Base-by-base conservation (phyloP, 2,329 filamentous ascomycete genomes). In the Podosphaera xanthii region DNA sequence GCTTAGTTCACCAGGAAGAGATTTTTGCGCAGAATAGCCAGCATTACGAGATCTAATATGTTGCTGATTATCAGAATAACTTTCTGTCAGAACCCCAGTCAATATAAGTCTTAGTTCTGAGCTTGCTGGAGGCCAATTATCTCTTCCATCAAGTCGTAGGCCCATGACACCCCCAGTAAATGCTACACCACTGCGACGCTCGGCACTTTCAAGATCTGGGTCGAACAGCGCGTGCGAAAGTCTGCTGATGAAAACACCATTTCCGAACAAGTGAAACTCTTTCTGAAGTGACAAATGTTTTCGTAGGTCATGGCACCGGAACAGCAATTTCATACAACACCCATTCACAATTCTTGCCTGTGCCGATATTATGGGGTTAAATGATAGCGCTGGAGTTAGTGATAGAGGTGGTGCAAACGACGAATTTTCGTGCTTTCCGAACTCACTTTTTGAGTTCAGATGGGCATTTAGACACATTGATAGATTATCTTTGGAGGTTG, bases 111-210 rank as follows among this genome's bases (percentile, higher is more conserved):
- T 81, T n/a, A 98, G 73, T 69, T 97, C 92, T 0, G 90, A 96
- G 69, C 87, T 94, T 33, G 89, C 89, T 3, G 92, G 92, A 34
- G 92, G 92, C 92, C 92, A 97, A 38, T 77, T 87, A 59, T 87
- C 82, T 65, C 88, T 80, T 1, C 80, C 81, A n/a, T 86, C 86
- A 0, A 97, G 75, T 48, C 89, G 84, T 48, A 97, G 75, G 0
- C 92, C 91, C 76, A 94, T 91, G 12, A 80, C 73, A 60, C 82
- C 79, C 56, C 86, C 83, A 53, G 79, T 79, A 7, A 82, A 78
- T 52, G 86, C 80, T 38, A 83, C 75, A 2, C 87, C 87, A 22
- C 79, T 73, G 57, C 80, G 79, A 50, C 85, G 77, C 68, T 94
- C 87, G 2, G 88, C 85, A 34, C 84, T 86, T 64, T 86, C 83